These are phyloP conservation scores for Lasiodiplodia hormozganensis DNA, from an alignment of 2,329 filamentous ascomycete genomes.

Conservation along the genomic window DNA sequence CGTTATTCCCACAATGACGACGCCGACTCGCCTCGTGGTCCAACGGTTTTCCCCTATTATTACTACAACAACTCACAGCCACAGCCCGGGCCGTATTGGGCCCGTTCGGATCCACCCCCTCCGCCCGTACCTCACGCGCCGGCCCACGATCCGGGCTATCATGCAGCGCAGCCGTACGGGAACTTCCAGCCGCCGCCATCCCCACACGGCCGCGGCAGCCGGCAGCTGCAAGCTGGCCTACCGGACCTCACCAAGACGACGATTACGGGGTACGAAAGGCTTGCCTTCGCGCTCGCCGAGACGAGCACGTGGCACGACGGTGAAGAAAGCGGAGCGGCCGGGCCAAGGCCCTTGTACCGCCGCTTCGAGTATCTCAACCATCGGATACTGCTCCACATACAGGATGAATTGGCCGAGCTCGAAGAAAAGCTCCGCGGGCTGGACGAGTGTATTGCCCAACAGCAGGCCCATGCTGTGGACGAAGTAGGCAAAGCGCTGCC, in stretches of 20 bases:
- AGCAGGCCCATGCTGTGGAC: constrained; percentile 38
- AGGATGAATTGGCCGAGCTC: constrained; percentile 82
- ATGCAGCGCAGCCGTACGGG: constrained; percentile 22
- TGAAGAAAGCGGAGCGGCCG: constrained; percentile 25
- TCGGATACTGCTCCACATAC: constrained; percentile 79
- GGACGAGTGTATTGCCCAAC: constrained; percentile 65
- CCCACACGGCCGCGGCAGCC: constrained; percentile 2
- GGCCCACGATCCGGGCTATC: constrained; percentile 21
- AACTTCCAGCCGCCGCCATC: constrained; percentile 27
- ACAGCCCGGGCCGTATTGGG: constrained; percentile 26
- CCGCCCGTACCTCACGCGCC: constrained; percentile 26
- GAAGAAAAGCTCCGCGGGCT: constrained; percentile 77
- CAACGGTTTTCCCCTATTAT: constrained; percentile 28
- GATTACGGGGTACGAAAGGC: constrained; percentile 46
- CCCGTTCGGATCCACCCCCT: constrained; percentile 21
- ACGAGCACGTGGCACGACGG: constrained; percentile 35
- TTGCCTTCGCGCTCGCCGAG: constrained; percentile 46
- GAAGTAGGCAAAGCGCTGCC: constrained; percentile 45
- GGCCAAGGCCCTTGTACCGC: constrained; percentile 72
- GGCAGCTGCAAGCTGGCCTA: constrained; percentile 27
- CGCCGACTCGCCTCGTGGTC: constrained; percentile 18
- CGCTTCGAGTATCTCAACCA: constrained; percentile 85
- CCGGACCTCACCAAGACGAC: constrained; percentile 39
- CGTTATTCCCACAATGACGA: constrained; percentile 19
- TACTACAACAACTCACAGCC: constrained; percentile 20